These are phyloP conservation scores for Calonectria pteridis DNA, from an alignment of 2,329 filamentous ascomycete genomes.

Conservation along the genomic window DNA sequence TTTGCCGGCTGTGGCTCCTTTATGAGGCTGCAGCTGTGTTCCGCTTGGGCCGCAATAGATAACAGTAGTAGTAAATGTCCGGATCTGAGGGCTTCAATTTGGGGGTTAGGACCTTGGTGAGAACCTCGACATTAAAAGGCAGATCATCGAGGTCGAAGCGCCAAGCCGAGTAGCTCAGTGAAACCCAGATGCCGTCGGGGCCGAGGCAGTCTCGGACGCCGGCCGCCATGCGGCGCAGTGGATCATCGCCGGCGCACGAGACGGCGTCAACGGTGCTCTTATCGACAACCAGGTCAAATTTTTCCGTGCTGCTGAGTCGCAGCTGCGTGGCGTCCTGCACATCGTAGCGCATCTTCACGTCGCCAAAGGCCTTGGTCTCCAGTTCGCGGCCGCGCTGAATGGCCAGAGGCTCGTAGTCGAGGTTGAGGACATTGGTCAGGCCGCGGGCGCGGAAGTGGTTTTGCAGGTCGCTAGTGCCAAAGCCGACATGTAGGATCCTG, in stretches of 20 bases:
- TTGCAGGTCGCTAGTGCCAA: slow-evolving; percentile 64
- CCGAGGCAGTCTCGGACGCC: slow-evolving; percentile 52
- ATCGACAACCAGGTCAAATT: slow-evolving; percentile 60
- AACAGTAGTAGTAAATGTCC: slow-evolving; percentile 61
- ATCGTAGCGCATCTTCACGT: slow-evolving; percentile 57
- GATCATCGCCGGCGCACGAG: slow-evolving; percentile 57
- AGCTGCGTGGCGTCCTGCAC: slow-evolving; percentile 61
- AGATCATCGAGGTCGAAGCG: slow-evolving; percentile 55
- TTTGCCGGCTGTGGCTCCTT: background rate
- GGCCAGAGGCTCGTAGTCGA: slow-evolving; percentile 64
- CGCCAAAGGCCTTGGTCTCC: slow-evolving; percentile 57
- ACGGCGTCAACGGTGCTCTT: slow-evolving; percentile 64
- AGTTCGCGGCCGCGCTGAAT: slow-evolving; percentile 56
- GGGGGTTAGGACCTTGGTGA: slow-evolving; percentile 56
- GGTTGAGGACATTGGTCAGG: slow-evolving; percentile 59
- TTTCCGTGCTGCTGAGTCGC: slow-evolving; percentile 18
- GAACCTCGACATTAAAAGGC: slow-evolving; percentile 57
- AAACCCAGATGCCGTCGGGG: slow-evolving; percentile 58
- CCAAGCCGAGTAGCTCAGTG: slow-evolving; percentile 59
- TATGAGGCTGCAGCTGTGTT: background rate
- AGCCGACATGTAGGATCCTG: slow-evolving; percentile 60
- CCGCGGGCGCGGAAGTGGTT: slow-evolving; percentile 58
- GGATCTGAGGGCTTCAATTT: slow-evolving; percentile 58
- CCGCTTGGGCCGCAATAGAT: slow-evolving; percentile 53
- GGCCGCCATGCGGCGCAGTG: slow-evolving; percentile 54